A percentile compares a stretch with the other conserved stretches of the same genome.
These are phyloP conservation scores for Aspergillus sp. DNA, from an alignment of 2,329 filamentous ascomycete species.

Conservation along the genomic window DNA sequence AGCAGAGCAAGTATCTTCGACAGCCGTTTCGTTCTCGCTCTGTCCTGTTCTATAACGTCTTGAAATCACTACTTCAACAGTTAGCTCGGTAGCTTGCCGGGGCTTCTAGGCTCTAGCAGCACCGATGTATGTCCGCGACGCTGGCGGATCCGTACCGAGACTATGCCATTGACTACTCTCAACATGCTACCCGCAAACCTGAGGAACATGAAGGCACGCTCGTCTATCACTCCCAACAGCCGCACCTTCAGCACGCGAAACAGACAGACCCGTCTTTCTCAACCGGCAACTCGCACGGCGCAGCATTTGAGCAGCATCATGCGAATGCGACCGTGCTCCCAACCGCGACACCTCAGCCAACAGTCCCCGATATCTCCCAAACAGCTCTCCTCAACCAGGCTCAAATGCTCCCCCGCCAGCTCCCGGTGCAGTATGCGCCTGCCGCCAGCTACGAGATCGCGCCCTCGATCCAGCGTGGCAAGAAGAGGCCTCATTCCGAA, in stretches of 20 bases:
- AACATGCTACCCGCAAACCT: slow-evolving; percentile 68
- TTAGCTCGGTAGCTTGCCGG: slow-evolving; percentile 59
- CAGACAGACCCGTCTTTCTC: slow-evolving; percentile 39
- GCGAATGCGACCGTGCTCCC: slow-evolving; percentile 45
- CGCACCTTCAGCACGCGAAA: slow-evolving; percentile 43
- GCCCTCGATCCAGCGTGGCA: slow-evolving; percentile 34
- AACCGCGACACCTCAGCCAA: slow-evolving; percentile 34
- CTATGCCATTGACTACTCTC: slow-evolving; percentile 76
- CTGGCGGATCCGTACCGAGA: slow-evolving; percentile 77
- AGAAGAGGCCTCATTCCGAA: slow-evolving; percentile 41
- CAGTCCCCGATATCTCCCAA: slow-evolving; percentile 39
- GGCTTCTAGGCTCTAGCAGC: slow-evolving; percentile 74
- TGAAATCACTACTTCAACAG: slow-evolving; percentile 8
- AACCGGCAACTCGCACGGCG: slow-evolving; percentile 36
- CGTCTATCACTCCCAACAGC: slow-evolving; percentile 60
- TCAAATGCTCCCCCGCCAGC: slow-evolving; percentile 41
- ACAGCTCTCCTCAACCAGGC: slow-evolving; percentile 37
- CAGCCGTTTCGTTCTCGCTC: not conserved
- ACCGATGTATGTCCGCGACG: slow-evolving; percentile 72
- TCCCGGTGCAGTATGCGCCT: slow-evolving; percentile 41
- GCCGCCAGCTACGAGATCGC: slow-evolving; percentile 39
- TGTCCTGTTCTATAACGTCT: slow-evolving; percentile 3
- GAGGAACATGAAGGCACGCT: slow-evolving; percentile 68
- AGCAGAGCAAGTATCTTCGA: not conserved
- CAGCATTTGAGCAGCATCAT: slow-evolving; percentile 43